phyloP scores from a whole-genome alignment of 768 basidiomycete genomes.

The Dictyophora rubrovolvata region DNA sequence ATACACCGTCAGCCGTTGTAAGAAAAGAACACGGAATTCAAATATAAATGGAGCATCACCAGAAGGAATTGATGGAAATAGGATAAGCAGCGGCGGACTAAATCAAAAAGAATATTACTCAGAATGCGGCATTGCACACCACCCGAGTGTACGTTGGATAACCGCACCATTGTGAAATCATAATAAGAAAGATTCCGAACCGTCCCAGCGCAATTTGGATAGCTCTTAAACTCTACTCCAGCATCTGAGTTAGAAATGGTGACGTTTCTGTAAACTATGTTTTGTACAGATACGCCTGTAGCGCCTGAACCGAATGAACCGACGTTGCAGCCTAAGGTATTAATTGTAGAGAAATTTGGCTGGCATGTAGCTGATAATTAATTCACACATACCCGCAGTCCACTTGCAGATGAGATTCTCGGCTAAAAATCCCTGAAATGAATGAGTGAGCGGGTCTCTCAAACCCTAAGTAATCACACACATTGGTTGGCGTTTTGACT shows the following conservation, averaged over 20 bases:
- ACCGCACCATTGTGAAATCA: conserved; percentile 11
- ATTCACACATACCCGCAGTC: conserved; percentile 6
- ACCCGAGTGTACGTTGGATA: conserved; percentile 7
- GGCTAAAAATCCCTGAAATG: conserved; percentile 13
- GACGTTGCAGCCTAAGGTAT: conserved; percentile 15
- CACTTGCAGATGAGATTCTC: conserved; percentile 13
- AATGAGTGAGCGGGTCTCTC: neutral
- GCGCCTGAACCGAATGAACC: conserved; percentile 17
- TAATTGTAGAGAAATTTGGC: neutral
- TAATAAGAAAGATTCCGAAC: conserved; percentile 17
- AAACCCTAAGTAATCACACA: neutral
- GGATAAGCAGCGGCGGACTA: neutral
- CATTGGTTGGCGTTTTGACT: conserved; percentile 22
- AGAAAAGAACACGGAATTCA: conserved; percentile 12
- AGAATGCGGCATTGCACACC: no score
- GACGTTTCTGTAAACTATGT: conserved; percentile 17
- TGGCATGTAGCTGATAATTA: neutral
- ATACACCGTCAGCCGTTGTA: conserved; percentile 8
- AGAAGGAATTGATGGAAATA: conserved; percentile 15
- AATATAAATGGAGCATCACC: neutral
- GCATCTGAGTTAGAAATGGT: conserved; percentile 16
- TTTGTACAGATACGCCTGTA: conserved; percentile 16
- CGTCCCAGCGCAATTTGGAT: conserved; percentile 16
- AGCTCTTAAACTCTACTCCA: conserved; percentile 17
- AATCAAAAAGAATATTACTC: neutral